Evolutionary conservation across 2,329 filamentous ascomycete genomes (phyloP).

Genomic region (Colletotrichum orbiculare): DNA sequence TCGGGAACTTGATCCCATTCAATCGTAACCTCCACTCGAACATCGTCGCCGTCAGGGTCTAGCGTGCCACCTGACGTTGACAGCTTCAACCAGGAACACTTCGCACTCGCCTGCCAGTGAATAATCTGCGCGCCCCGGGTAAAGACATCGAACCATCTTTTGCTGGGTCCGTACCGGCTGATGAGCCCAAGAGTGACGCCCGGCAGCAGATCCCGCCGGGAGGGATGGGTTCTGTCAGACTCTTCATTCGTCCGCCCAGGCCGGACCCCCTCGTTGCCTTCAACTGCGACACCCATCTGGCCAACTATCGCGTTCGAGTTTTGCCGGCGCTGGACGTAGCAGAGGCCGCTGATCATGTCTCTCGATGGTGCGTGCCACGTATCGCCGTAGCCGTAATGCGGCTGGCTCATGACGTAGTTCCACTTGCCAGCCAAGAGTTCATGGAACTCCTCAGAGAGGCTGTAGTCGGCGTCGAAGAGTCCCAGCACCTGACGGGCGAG

Average conservation of each 20-base stretch:
- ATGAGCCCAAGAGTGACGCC: conserved; percentile 46
- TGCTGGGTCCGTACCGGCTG: conserved; percentile 45
- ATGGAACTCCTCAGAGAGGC: conserved; percentile 63
- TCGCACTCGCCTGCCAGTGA: conserved; percentile 43
- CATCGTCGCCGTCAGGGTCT: conserved; percentile 45
- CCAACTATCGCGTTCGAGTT: conserved; percentile 58
- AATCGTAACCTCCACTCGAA: conserved; percentile 44
- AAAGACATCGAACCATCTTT: conserved; percentile 50
- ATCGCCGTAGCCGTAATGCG: conserved; percentile 63
- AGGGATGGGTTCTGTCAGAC: conserved; percentile 60
- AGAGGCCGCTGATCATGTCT: conserved; percentile 64
- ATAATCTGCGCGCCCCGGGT: conserved; percentile 46
- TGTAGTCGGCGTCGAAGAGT: conserved; percentile 62
- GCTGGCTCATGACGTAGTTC: conserved; percentile 65
- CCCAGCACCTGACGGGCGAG: conserved; percentile 57
- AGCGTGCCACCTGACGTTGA: conserved; percentile 44
- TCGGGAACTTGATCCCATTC: conserved; percentile 51
- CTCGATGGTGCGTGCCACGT: conserved; percentile 68
- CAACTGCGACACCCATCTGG: conserved; percentile 47
- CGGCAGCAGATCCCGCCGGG: conserved; percentile 44
- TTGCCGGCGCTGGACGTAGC: conserved; percentile 62
- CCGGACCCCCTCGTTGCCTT: conserved; percentile 48
- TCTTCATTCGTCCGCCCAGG: conserved; percentile 61
- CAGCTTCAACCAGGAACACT: conserved; percentile 48
- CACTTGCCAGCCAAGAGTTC: conserved; percentile 62